Evolutionary conservation across 2,329 filamentous ascomycete species (phyloP).

Genomic region (Endocalyx cinctus): DNA sequence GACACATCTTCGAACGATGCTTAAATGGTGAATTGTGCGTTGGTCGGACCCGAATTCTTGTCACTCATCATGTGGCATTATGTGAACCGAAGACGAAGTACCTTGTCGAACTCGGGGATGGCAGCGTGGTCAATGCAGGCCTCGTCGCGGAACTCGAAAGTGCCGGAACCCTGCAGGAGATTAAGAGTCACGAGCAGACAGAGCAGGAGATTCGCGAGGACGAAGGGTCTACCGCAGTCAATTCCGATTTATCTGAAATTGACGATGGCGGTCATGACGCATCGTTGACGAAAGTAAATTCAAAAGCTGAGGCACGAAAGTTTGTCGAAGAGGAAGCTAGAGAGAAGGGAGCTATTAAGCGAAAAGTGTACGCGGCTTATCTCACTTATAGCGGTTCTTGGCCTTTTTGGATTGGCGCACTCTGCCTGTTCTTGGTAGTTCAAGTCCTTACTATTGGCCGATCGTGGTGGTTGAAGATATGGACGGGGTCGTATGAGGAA

Average conservation of each 20-base stretch:
- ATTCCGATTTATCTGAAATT: slow-evolving; percentile 45
- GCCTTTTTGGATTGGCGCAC: slow-evolving; percentile 52
- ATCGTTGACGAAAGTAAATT: slow-evolving; percentile 44
- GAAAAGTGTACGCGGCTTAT: slow-evolving; percentile 63
- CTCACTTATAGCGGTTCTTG: slow-evolving; percentile 61
- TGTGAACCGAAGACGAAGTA: slow-evolving; percentile 69
- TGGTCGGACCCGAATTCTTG: slow-evolving; percentile 69
- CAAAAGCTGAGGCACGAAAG: slow-evolving; percentile 54
- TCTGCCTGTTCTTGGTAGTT: slow-evolving; percentile 50
- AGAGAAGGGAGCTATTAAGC: slow-evolving; percentile 65
- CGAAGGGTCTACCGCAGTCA: slow-evolving; percentile 47
- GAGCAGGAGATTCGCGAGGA: slow-evolving; percentile 43
- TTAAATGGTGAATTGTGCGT: slow-evolving; percentile 65
- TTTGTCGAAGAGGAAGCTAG: slow-evolving; percentile 74
- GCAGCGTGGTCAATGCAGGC: slow-evolving; percentile 59
- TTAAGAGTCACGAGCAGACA: slow-evolving; percentile 52
- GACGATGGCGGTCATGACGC: slow-evolving; percentile 35
- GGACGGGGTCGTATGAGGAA: slow-evolving; percentile 47
- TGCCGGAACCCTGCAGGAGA: slow-evolving; percentile 51
- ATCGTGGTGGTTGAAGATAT: slow-evolving; percentile 61
- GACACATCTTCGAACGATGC: slow-evolving; percentile 73
- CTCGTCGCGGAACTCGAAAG: slow-evolving; percentile 59
- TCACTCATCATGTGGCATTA: slow-evolving; percentile 74
- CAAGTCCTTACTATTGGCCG: slow-evolving; percentile 53
- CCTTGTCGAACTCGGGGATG: slow-evolving; percentile 67